Evolutionary conservation across 768 basidiomycete genomes (phyloP).

Genomic region (Russula virescens): DNA sequence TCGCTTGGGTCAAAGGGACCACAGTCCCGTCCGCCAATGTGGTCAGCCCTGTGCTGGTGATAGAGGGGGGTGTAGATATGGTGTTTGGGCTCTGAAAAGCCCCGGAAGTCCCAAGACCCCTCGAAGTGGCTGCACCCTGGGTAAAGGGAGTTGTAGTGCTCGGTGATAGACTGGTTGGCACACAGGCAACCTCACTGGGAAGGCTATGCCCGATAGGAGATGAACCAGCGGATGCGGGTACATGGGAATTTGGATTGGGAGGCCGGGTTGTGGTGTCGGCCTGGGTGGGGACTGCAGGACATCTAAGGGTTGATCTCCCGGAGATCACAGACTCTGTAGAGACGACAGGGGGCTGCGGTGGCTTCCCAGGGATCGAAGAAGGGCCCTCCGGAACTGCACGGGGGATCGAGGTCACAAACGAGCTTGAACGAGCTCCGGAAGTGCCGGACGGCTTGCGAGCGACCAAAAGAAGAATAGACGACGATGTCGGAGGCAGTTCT

Average conservation of each 20-base stretch:
- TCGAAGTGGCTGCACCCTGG: background rate
- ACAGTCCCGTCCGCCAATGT: constrained; percentile 41
- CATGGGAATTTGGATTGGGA: background rate
- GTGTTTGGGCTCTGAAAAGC: constrained; percentile 22
- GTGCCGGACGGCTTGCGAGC: background rate
- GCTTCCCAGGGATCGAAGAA: background rate
- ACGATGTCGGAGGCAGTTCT: background rate
- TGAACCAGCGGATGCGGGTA: background rate
- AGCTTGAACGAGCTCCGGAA: background rate
- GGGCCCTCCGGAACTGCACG: background rate
- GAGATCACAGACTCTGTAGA: background rate
- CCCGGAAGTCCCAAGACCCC: background rate
- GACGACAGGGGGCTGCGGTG: background rate
- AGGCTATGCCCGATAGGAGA: background rate
- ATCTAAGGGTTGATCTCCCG: background rate
- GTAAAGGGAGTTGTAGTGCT: background rate
- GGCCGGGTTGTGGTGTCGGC: background rate
- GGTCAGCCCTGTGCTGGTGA: constrained; percentile 44
- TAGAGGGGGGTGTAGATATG: constrained; percentile 41
- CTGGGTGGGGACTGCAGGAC: background rate
- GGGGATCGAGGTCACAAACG: background rate
- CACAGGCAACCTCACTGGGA: background rate
- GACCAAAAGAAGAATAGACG: background rate
- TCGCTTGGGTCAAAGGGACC: constrained; percentile 46
- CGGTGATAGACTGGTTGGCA: background rate